Percentiles rank a stretch among this genome's conserved stretches.
phyloP scores from a whole-genome alignment of 2,329 filamentous ascomycete species.

The Colletotrichum graminicola region DNA sequence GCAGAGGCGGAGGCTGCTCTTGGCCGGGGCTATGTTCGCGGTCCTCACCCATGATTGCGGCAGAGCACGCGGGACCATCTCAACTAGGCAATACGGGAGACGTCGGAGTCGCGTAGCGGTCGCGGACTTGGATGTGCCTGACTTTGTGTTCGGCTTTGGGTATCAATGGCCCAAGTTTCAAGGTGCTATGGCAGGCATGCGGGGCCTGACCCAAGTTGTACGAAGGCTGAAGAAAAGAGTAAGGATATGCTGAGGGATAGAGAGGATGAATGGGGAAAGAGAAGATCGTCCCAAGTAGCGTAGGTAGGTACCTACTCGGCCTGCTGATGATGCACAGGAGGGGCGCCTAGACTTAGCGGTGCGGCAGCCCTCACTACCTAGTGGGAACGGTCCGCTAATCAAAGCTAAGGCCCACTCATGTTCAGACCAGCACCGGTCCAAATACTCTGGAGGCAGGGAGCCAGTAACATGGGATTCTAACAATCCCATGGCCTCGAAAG shows the following conservation, averaged over 20 bases:
- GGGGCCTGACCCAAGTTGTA: neutral
- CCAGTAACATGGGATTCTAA: constrained; percentile 26
- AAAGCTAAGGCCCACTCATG: constrained; percentile 17
- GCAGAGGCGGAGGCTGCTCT: constrained; percentile 66
- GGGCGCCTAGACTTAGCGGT: constrained; percentile 34
- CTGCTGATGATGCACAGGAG: constrained; percentile 24
- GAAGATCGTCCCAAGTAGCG: constrained; percentile 20
- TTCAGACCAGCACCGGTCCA: constrained; percentile 14
- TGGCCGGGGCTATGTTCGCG: constrained; percentile 45
- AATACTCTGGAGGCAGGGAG: constrained; percentile 9
- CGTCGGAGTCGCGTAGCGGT: neutral
- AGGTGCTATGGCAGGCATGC: constrained; percentile 6
- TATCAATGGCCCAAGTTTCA: constrained; percentile 3
- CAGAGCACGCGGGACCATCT: constrained; percentile 31
- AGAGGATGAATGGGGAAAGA: constrained; percentile 7
- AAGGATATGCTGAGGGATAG: neutral
- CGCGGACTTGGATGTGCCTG: neutral
- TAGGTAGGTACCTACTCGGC: too few relatives aligned
- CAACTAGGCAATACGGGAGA: constrained; percentile 29
- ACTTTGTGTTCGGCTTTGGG: neutral
- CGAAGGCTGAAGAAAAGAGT: neutral
- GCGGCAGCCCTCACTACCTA: constrained; percentile 34
- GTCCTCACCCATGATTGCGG: constrained; percentile 49
- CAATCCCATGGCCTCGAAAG: constrained; percentile 27
- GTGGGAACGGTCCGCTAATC: constrained; percentile 34